Percentiles rank a stretch among this genome's conserved stretches.
Evolutionary conservation across 78 protist genomes (phyloP).

Genomic region (Dictyostelium firmibasis): DNA sequence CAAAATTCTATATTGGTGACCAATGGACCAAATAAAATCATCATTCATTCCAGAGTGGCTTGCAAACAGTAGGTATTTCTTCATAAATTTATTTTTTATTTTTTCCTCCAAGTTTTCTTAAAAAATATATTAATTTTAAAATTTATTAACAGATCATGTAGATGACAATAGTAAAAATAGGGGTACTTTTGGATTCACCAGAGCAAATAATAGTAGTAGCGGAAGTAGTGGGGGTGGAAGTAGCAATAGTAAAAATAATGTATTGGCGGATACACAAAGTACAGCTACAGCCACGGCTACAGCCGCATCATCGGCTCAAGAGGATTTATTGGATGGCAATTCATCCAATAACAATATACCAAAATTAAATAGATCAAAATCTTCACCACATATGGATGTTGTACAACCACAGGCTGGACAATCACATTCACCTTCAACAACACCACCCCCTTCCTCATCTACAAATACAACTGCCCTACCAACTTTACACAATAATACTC

Average conservation of each 20-base stretch:
- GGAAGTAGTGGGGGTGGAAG: background rate
- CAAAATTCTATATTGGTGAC: background rate
- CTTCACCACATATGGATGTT: conserved; percentile 66
- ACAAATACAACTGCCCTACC: background rate
- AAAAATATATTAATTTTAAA: background rate
- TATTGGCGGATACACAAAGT: background rate
- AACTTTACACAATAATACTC: background rate
- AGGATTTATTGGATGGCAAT: background rate
- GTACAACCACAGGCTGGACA: background rate
- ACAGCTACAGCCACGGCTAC: background rate
- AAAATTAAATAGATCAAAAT: conserved; percentile 61
- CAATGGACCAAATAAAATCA: conserved; percentile 7
- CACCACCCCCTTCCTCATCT: background rate
- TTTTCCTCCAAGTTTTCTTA: background rate
- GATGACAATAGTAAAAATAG: background rate
- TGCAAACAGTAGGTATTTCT: background rate
- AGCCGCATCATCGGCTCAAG: background rate
- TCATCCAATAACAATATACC: background rate
- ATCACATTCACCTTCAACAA: background rate
- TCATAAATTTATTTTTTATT: background rate
- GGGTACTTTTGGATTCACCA: background rate
- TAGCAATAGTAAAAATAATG: background rate
- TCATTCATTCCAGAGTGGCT: conserved; percentile 70
- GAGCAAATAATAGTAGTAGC: background rate
- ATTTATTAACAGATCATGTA: background rate